These are phyloP conservation scores for Dendrobium chrysotoxum DNA, from an alignment of 106 monocot genomes.

Conservation along the genomic window DNA sequence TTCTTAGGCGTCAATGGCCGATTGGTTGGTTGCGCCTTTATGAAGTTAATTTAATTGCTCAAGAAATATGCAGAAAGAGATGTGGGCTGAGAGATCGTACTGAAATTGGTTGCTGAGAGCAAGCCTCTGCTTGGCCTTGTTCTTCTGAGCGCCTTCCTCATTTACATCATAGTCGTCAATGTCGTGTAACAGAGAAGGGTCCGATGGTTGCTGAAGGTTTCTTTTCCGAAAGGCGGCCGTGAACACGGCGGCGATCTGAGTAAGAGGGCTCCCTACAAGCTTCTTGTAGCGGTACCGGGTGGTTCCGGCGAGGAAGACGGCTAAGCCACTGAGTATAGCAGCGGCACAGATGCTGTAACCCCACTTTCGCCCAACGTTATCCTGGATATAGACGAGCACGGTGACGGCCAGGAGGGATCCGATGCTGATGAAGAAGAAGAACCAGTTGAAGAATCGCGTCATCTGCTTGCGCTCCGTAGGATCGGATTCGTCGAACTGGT, in stretches of 20 bases:
- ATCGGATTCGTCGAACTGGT: slow-evolving; percentile 65
- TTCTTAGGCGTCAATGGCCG: too few species aligned
- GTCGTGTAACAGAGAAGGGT: slow-evolving; percentile 20
- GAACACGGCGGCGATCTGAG: slow-evolving; percentile 49
- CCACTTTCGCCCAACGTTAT: slow-evolving; percentile 44
- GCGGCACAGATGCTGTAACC: slow-evolving; percentile 57
- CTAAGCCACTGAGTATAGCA: slow-evolving; percentile 32
- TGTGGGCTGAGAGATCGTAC: not conserved
- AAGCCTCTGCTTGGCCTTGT: slow-evolving; percentile 9
- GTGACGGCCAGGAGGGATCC: slow-evolving; percentile 61
- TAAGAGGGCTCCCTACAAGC: slow-evolving; percentile 54
- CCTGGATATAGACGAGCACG: slow-evolving; percentile 57
- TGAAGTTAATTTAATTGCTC: too few species aligned
- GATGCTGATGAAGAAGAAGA: slow-evolving; percentile 38
- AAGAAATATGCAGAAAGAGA: not conserved
- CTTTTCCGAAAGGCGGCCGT: slow-evolving; percentile 39
- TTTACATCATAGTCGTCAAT: not conserved
- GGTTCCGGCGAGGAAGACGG: slow-evolving; percentile 37
- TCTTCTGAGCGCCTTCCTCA: not conserved
- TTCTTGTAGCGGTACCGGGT: slow-evolving; percentile 51
- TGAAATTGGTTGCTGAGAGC: slow-evolving; percentile 14
- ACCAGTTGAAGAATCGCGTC: slow-evolving; percentile 54
- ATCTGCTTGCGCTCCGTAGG: slow-evolving; percentile 29
- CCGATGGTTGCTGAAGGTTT: slow-evolving; percentile 25
- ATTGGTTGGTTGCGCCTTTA: too few species aligned